Evolutionary conservation across 495 filamentous ascomycete genomes (phyloP).

Genomic region (Aspergillus conjunctus): DNA sequence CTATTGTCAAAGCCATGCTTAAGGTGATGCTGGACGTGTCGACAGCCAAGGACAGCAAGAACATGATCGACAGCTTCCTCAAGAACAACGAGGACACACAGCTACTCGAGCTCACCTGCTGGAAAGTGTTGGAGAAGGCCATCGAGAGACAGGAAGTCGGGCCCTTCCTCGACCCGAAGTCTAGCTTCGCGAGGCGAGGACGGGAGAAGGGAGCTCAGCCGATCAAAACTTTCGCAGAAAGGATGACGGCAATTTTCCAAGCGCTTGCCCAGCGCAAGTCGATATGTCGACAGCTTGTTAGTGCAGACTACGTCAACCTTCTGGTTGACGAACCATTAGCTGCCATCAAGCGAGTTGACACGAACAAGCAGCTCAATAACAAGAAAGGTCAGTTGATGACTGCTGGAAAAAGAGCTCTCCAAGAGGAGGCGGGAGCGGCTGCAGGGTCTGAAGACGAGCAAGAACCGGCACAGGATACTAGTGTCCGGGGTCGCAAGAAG

Average conservation of each 20-base stretch:
- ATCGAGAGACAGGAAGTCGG: too few species aligned
- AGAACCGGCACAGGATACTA: too few species aligned
- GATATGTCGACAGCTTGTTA: conserved; percentile 44
- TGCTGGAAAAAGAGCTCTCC: conserved; percentile 21
- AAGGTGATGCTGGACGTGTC: conserved; percentile 22
- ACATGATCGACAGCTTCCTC: conserved; percentile 32
- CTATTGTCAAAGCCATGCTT: conserved; percentile 29
- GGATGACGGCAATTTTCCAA: conserved; percentile 4
- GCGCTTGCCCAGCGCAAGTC: conserved; percentile 32
- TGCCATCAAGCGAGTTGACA: conserved; percentile 26
- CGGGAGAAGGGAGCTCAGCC: too few species aligned
- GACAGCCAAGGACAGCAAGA: conserved; percentile 34
- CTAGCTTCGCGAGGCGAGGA: too few species aligned
- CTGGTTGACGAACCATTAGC: conserved; percentile 40
- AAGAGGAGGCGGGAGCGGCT: too few species aligned
- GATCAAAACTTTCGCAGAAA: too few species aligned
- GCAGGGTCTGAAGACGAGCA: too few species aligned
- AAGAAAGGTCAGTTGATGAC: conserved; percentile 28
- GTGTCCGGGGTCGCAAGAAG: too few species aligned
- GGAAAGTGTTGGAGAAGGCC: too few species aligned
- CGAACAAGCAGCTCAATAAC: conserved; percentile 31
- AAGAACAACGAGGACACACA: too few species aligned
- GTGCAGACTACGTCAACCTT: conserved; percentile 28
- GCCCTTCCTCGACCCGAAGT: too few species aligned
- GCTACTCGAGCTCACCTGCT: too few species aligned